phyloP scores from a whole-genome alignment of 2,329 filamentous ascomycete species.

The Alternaria brassicicola region DNA sequence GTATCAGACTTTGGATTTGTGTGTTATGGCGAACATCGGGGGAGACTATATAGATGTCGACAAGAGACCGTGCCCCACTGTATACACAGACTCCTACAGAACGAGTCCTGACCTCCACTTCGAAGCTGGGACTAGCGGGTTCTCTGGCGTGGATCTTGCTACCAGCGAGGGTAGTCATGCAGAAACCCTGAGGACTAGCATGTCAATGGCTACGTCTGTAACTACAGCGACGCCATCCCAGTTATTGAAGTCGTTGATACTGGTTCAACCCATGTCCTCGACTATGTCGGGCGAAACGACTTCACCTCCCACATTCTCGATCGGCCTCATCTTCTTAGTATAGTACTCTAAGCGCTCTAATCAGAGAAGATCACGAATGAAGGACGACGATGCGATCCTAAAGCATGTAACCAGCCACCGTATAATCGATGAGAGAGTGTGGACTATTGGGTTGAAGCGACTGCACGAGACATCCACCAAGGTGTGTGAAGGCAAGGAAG shows the following conservation, averaged over 20 bases:
- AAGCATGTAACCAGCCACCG: neutral
- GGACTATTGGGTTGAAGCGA: slow-evolving; percentile 1
- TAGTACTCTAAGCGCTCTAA: neutral
- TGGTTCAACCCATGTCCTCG: neutral
- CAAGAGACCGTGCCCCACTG: neutral
- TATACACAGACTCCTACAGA: too few relatives aligned
- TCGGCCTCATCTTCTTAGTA: neutral
- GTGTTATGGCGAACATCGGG: neutral
- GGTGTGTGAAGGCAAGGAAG: slow-evolving; percentile 1
- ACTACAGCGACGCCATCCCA: neutral
- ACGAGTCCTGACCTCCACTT: neutral
- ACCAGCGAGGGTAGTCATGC: neutral
- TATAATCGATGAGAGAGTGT: neutral
- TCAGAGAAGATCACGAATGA: neutral
- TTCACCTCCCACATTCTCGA: neutral
- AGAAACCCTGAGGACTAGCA: neutral
- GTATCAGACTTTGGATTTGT: neutral
- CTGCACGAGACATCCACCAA: slow-evolving; percentile 2
- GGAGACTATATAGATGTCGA: slow-evolving; percentile 2
- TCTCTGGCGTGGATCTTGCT: neutral
- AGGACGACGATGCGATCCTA: neutral
- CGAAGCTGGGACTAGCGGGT: neutral
- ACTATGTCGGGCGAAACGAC: neutral
- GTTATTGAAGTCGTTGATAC: neutral
- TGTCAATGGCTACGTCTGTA: neutral